phyloP scores from a whole-genome alignment of 331 rosid species.

The Arachis monticola region DNA sequence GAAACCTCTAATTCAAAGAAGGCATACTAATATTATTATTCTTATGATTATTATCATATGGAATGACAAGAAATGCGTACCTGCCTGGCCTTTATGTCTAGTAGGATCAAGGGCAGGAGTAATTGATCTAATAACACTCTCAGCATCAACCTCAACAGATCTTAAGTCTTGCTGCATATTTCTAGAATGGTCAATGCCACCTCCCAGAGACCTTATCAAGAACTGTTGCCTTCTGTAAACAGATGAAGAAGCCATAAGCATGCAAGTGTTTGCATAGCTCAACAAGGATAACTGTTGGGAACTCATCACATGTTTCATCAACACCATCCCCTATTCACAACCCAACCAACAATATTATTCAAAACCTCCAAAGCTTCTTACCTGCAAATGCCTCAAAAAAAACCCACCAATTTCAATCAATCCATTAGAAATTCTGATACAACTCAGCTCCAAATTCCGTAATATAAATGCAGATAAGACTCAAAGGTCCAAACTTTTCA shows the following conservation, averaged over 20 bases:
- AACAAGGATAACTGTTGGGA: slow-evolving; percentile 45
- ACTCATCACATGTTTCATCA: slow-evolving; percentile 54
- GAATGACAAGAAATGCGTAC: slow-evolving; percentile 42
- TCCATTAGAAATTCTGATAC: not conserved
- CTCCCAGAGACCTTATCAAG: slow-evolving; percentile 68
- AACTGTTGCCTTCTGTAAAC: slow-evolving; percentile 75
- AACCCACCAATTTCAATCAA: not conserved
- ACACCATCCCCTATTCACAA: slow-evolving; percentile 49
- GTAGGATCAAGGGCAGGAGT: slow-evolving; percentile 70
- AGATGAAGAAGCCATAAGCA: slow-evolving; percentile 65
- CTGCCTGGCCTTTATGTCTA: slow-evolving; percentile 89
- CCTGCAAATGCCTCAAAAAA: slow-evolving; percentile 30
- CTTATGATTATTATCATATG: not conserved
- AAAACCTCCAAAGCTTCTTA: slow-evolving; percentile 24
- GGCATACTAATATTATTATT: not conserved
- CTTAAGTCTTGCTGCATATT: slow-evolving; percentile 56
- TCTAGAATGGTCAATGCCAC: slow-evolving; percentile 39
- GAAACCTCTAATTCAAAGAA: not conserved
- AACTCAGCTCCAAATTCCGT: not conserved
- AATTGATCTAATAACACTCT: slow-evolving; percentile 61
- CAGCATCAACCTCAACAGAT: slow-evolving; percentile 69
- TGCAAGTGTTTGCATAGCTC: slow-evolving; percentile 48
- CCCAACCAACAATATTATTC: slow-evolving; percentile 34
- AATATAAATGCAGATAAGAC: slow-evolving; percentile 1
- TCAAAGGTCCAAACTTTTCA: slow-evolving; percentile 4